These are phyloP conservation scores for Medakamo hakoo DNA, from an alignment of 139 green algal genomes.

Conservation along the genomic window DNA sequence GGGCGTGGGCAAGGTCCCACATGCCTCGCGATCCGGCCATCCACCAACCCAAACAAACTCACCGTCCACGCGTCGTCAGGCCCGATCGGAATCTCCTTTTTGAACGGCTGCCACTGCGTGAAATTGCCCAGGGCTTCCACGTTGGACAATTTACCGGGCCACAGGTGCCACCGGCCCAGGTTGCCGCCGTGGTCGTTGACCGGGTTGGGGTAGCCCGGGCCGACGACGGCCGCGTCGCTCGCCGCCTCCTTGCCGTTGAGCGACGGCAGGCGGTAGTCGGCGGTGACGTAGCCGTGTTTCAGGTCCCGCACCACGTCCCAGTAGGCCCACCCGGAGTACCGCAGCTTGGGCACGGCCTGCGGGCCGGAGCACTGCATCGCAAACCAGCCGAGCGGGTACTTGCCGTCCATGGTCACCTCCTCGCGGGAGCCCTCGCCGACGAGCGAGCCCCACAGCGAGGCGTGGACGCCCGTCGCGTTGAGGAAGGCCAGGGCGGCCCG, in stretches of 20 bases:
- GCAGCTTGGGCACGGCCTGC: neutral
- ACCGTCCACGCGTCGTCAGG: too few relatives aligned
- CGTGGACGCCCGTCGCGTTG: neutral
- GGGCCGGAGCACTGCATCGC: neutral
- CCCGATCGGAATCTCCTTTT: neutral
- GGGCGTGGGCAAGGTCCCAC: neutral
- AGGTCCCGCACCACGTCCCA: neutral
- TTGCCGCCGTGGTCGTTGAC: neutral
- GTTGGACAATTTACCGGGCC: neutral
- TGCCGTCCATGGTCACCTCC: neutral
- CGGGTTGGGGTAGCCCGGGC: neutral
- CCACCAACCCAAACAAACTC: too few relatives aligned
- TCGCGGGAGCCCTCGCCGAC: neutral
- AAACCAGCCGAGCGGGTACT: neutral
- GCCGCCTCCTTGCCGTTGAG: neutral
- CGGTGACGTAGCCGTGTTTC: neutral
- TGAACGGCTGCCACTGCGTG: neutral
- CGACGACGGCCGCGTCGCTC: neutral
- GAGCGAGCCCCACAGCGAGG: neutral
- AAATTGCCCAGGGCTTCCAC: neutral
- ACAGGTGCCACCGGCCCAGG: neutral
- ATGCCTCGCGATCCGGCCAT: neutral
- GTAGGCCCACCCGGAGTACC: neutral
- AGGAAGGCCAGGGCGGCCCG: neutral
- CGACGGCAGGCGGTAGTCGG: neutral